These are phyloP conservation scores for Yamagishiella unicocca DNA, from an alignment of 139 green algal species.

Conservation along the genomic window DNA sequence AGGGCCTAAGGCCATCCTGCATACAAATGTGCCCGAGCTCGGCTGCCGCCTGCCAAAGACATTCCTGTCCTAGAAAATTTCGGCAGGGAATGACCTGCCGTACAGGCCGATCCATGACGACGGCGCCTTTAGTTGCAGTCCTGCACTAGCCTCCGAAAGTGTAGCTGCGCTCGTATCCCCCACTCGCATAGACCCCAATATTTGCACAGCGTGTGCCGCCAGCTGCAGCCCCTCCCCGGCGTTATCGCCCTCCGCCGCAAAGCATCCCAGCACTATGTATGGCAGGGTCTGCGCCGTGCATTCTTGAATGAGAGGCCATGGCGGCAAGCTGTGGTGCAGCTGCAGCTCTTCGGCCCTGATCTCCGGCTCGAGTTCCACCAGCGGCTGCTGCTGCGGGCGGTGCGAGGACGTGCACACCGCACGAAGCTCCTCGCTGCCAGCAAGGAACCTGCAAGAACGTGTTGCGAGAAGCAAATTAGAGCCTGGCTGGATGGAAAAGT, in stretches of 20 bases:
- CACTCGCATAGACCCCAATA: conserved; percentile 39
- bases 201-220: conserved; percentile 21
- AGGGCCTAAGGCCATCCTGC: no score
- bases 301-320: conserved; percentile 70
- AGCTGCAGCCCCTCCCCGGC: conserved; percentile 60
- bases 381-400: background rate
- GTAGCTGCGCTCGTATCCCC: background rate
- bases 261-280: conserved; percentile 57
- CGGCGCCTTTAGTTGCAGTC: conserved; percentile 38
- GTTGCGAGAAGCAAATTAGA: background rate
- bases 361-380: conserved; percentile 2
- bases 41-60: no score
- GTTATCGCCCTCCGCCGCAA: conserved; percentile 77
- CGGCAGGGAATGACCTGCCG: conserved; percentile 20
- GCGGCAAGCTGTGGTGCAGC: conserved; percentile 63
- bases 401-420: background rate
- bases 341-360: conserved; percentile 53
- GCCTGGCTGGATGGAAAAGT: background rate
- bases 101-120: conserved; percentile 58
- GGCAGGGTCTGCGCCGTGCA: conserved; percentile 10
- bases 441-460: background rate
- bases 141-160: background rate
- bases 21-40: no score
- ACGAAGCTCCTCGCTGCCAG: background rate
- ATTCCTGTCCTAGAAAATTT: conserved; percentile 21